Base-by-base conservation (phyloP, 768 basidiomycete species). In the Phanerochaete sordida region DNA sequence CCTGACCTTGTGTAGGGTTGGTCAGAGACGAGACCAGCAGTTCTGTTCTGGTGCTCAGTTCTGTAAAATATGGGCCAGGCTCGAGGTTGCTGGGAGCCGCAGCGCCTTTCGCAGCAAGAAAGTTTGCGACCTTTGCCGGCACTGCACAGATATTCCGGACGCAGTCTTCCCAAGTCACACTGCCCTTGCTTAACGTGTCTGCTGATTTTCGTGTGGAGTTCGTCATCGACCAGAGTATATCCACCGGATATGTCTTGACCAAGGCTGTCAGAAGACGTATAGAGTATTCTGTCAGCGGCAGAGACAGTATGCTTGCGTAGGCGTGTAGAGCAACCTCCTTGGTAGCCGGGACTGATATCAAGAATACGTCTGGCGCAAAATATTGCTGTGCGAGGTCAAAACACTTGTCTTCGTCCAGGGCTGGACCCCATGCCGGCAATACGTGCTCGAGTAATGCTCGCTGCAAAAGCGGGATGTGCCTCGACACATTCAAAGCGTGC, bases 61-160 rank as follows among this genome's bases (percentile, higher is more conserved):
- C 66, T 56, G 80, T 76, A 68, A 84, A 82, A 71, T 88, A 91
- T 4, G 66, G 63, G 19, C 80, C 81, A 62, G 84, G 77, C 67
- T 85, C 80, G 47, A 97, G 73, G 19, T 63, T 68, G 19, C 66
- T 60, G 0, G 88, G 88, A 1, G 81, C 66, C 3, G 65, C 67
- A 1, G 24, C 35, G 2, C 66, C 68, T 48, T 75, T 75, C 23
- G 74, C 76, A 28, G 76, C 81, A 33, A 86, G 70, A 2, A 82
- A 81, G 73, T 98, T 97, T 24, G 90, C 87, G 8, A 90, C 84
- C 71, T 86, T 93, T n/a, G 77, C 76, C 33, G 95, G 93, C 8
- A 95, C 73, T 16, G 83, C 77, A 52, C 86, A 77, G 1, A 87
- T 56, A 59, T 83, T 80, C 31, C 82, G 83, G 24, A 95, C 82